Evolutionary conservation across 2,329 filamentous ascomycete genomes (phyloP).

Genomic region (Cordyceps pruinosa): DNA sequence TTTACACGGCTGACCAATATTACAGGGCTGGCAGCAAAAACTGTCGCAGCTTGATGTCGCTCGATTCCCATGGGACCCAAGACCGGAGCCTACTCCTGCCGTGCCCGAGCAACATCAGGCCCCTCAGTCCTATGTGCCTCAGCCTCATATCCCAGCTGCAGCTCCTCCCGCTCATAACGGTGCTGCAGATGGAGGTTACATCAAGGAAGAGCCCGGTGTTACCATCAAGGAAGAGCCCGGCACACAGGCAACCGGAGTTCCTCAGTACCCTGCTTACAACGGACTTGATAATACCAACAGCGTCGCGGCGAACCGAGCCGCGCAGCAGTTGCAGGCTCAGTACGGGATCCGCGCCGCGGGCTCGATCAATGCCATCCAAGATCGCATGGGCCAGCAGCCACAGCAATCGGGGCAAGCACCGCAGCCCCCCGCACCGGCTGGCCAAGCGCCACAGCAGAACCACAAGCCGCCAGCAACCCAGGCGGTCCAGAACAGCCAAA

Average conservation of each 20-base stretch:
- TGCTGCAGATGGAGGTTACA: constrained; percentile 33
- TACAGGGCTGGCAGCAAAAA: constrained; percentile 88
- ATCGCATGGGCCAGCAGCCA: constrained; percentile 29
- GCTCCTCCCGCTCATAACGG: constrained; percentile 25
- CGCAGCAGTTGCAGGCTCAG: constrained; percentile 48
- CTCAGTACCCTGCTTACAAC: constrained; percentile 28
- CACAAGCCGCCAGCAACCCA: constrained; percentile 25
- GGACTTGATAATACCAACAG: constrained; percentile 28
- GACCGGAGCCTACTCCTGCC: constrained; percentile 54
- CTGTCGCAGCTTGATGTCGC: constrained; percentile 79
- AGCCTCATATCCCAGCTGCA: constrained; percentile 25
- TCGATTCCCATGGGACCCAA: constrained; percentile 91
- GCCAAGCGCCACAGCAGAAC: constrained; percentile 25
- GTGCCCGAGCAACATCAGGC: constrained; percentile 29
- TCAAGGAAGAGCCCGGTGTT: constrained; percentile 43
- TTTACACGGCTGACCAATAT: constrained; percentile 7
- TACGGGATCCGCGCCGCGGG: constrained; percentile 59
- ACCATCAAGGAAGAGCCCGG: constrained; percentile 39
- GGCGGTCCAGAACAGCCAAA: constrained; percentile 44
- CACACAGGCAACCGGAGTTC: constrained; percentile 24
- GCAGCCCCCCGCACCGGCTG: constrained; percentile 21
- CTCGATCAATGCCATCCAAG: constrained; percentile 58
- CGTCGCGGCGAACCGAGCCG: constrained; percentile 48
- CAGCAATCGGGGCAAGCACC: constrained; percentile 25
- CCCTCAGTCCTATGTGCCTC: constrained; percentile 16